A percentile compares a stretch with the other conserved stretches of the same genome.
phyloP scores from a whole-genome alignment of 805 yeast species.

The Saturnispora dispora region DNA sequence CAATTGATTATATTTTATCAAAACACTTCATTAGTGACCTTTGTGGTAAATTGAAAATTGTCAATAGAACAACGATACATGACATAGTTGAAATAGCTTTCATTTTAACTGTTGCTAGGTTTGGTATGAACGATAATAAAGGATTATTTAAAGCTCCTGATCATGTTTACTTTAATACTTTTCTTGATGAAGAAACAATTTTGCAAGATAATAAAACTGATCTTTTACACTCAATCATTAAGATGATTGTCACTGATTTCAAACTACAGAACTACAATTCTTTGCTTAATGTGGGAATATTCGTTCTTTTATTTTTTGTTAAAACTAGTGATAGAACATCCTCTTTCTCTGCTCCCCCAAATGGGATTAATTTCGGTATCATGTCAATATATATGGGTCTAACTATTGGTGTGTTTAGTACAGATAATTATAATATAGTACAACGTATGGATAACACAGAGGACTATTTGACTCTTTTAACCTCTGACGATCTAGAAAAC shows the following conservation, averaged over 20 bases:
- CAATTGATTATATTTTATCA: conserved; percentile 8
- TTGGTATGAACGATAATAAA: conserved; percentile 9
- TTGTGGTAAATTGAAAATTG: conserved; percentile 10
- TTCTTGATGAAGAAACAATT: conserved; percentile 8
- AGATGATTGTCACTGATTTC: conserved; percentile 15
- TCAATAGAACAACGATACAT: conserved; percentile 9
- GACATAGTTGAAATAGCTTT: conserved; percentile 20
- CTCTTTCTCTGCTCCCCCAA: conserved; percentile 15
- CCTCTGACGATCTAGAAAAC: conserved; percentile 15
- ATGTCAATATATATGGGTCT: conserved; percentile 19
- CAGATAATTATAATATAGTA: not conserved
- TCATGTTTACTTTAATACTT: conserved; percentile 5
- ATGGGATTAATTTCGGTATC: conserved; percentile 13
- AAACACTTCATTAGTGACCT: conserved; percentile 9
- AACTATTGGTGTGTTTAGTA: conserved; percentile 13
- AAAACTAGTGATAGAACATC: conserved; percentile 13
- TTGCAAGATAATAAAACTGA: conserved; percentile 15
- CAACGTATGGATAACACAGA: not conserved
- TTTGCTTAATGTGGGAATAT: conserved; percentile 16
- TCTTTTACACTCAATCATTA: conserved; percentile 14
- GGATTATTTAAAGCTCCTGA: conserved; percentile 2
- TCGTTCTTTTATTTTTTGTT: conserved; percentile 16
- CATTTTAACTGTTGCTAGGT: conserved; percentile 15
- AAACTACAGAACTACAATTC: conserved; percentile 11
- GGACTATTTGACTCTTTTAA: conserved; percentile 9